These are phyloP conservation scores for Tilletiaria anomala DNA, from an alignment of 1,284 basidiomycete species.

Conservation along the genomic window DNA sequence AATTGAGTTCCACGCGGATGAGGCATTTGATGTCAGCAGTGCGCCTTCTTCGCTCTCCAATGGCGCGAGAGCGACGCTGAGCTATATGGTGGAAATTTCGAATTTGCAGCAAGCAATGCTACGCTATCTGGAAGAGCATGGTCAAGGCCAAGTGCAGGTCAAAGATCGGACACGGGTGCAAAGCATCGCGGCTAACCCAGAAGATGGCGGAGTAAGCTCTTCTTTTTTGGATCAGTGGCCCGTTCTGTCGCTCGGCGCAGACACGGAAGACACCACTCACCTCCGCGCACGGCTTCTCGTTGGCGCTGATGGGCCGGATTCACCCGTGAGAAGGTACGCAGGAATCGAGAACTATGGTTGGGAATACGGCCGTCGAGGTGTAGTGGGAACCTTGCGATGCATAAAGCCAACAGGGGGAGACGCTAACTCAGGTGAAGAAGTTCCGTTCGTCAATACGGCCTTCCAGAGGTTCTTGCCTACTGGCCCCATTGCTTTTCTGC, in stretches of 20 bases:
- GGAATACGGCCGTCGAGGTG: slow-evolving; percentile 74
- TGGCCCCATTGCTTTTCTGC: slow-evolving; percentile 87
- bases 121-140: slow-evolving; percentile 12
- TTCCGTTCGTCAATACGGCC: slow-evolving; percentile 47
- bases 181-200: slow-evolving; percentile 46
- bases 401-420: not conserved
- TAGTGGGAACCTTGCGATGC: slow-evolving; percentile 66
- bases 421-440: not conserved
- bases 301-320: slow-evolving; percentile 89
- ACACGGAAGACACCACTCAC: not conserved
- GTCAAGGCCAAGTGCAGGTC: slow-evolving; percentile 42
- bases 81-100: slow-evolving; percentile 32
- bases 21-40: not conserved
- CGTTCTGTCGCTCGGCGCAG: slow-evolving; percentile 2
- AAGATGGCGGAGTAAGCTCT: slow-evolving; percentile 42
- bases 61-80: slow-evolving; percentile 10
- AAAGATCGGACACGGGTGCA: slow-evolving; percentile 57
- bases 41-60: slow-evolving; percentile 5
- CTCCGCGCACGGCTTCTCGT: slow-evolving; percentile 47
- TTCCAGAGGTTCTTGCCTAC: slow-evolving; percentile 92
- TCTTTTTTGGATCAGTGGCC: not conserved
- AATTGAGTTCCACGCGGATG: slow-evolving; percentile 24
- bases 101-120: slow-evolving; percentile 37
- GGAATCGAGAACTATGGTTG: slow-evolving; percentile 79
- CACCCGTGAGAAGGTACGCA: slow-evolving; percentile 76